Conservation (phyloP, 495 filamentous ascomycete species). For the Penicillium diatomitis region DNA sequence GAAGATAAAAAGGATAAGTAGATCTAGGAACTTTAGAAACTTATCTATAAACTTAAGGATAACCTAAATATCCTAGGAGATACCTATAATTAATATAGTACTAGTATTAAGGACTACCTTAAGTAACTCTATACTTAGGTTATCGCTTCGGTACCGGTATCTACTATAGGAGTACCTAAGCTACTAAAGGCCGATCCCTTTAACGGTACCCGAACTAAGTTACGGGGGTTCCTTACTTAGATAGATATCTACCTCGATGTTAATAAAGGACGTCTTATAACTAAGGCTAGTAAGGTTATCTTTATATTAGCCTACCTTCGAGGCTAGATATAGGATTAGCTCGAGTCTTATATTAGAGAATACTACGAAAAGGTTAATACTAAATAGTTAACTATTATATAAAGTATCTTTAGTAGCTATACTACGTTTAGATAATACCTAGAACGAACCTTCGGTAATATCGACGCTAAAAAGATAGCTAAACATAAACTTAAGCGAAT, state of each 20-base stretch:
- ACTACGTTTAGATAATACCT: background rate
- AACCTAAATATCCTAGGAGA: no score
- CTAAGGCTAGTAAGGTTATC: background rate
- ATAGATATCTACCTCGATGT: background rate
- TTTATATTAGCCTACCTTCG: background rate
- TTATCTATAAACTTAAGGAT: no score
- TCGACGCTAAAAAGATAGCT: no score
- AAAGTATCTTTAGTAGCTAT: background rate
- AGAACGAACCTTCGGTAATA: background rate
- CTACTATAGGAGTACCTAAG: background rate
- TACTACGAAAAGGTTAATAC: background rate
- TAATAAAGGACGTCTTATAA: background rate
- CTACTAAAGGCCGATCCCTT: background rate
- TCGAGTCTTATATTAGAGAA: background rate
- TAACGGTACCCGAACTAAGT: background rate
- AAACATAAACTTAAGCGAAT: no score
- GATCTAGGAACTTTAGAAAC: no score
- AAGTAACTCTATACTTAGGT: no score
- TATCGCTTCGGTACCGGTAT: no score
- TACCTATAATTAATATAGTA: no score
- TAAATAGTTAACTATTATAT: background rate
- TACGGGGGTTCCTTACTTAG: background rate
- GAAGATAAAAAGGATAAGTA: no score
- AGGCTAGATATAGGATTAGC: background rate
- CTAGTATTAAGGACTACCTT: no score